Conservation (phyloP, 441 rosid species). For the California macrophylla region DNA sequence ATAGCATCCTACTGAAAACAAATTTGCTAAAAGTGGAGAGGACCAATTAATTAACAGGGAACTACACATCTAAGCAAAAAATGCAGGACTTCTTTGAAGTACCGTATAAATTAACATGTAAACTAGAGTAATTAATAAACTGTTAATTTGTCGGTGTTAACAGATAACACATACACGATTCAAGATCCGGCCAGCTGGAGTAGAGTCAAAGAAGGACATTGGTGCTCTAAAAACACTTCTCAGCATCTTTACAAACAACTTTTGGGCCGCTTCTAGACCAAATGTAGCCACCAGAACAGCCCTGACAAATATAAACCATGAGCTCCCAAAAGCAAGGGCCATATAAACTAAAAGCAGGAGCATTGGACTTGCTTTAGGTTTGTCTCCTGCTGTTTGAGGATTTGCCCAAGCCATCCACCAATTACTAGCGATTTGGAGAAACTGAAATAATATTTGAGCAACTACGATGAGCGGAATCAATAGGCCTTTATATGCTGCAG, state of each 20-base stretch:
- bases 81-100: background rate
- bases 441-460: constrained; percentile 83
- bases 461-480: constrained; percentile 82
- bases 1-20: background rate
- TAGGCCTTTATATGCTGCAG: constrained; percentile 88
- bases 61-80: background rate
- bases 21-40: background rate
- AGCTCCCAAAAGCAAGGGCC: constrained; percentile 96
- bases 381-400: constrained; percentile 93
- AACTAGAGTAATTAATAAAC: background rate
- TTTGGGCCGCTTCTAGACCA: constrained; percentile 96
- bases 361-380: constrained; percentile 71
- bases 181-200: constrained; percentile 94
- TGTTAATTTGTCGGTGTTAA: constrained; percentile 4
- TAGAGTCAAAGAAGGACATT: constrained; percentile 98
- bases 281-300: constrained; percentile 97
- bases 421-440: constrained; percentile 96
- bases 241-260: constrained; percentile 85
- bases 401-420: constrained; percentile 99
- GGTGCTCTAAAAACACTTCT: constrained; percentile 90
- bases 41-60: background rate
- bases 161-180: constrained; percentile 70
- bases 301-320: constrained; percentile 88
- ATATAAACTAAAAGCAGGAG: constrained; percentile 81
- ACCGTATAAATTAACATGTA: background rate